These are phyloP conservation scores for Mycena floridula DNA, from an alignment of 768 basidiomycete species.

Conservation along the genomic window DNA sequence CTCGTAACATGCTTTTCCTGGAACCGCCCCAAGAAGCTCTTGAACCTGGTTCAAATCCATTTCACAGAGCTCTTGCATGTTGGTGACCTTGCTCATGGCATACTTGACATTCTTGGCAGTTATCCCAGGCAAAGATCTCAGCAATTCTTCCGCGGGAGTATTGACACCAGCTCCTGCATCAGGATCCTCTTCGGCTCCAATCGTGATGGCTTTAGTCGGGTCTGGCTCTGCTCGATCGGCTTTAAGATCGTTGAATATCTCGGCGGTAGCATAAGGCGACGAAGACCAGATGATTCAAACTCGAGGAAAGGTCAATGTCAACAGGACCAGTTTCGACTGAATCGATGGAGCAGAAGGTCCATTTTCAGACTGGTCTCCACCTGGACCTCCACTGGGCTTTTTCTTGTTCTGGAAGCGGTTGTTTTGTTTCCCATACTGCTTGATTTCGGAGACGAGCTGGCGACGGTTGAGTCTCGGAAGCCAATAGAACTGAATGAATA, in stretches of 20 bases:
- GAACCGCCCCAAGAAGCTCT: constrained; percentile 72
- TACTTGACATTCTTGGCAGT: constrained; percentile 79
- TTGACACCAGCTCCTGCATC: constrained; percentile 66
- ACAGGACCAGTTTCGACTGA: constrained; percentile 89
- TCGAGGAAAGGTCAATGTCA: constrained; percentile 86
- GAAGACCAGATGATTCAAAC: constrained; percentile 97
- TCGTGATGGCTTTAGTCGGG: constrained; percentile 60
- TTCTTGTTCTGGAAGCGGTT: constrained; percentile 54
- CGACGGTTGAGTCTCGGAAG: no score
- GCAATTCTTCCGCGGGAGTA: constrained; percentile 72
- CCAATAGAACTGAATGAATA: no score
- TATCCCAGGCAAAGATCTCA: constrained; percentile 80
- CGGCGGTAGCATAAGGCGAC: constrained; percentile 85
- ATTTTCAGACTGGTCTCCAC: constrained; percentile 24
- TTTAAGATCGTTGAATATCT: constrained; percentile 93
- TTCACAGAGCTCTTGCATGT: constrained; percentile 69
- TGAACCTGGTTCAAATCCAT: constrained; percentile 58
- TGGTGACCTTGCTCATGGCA: constrained; percentile 76
- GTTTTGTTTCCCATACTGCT: constrained; percentile 57
- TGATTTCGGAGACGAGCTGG: constrained; percentile 46
- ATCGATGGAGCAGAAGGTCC: constrained; percentile 44
- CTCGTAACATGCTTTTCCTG: constrained; percentile 72
- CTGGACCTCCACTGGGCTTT: no score
- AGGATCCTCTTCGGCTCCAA: constrained; percentile 76
- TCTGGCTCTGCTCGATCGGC: constrained; percentile 75